Evolutionary conservation across 768 basidiomycete species (phyloP).

Genomic region (Holtermanniella nyarrowii): DNA sequence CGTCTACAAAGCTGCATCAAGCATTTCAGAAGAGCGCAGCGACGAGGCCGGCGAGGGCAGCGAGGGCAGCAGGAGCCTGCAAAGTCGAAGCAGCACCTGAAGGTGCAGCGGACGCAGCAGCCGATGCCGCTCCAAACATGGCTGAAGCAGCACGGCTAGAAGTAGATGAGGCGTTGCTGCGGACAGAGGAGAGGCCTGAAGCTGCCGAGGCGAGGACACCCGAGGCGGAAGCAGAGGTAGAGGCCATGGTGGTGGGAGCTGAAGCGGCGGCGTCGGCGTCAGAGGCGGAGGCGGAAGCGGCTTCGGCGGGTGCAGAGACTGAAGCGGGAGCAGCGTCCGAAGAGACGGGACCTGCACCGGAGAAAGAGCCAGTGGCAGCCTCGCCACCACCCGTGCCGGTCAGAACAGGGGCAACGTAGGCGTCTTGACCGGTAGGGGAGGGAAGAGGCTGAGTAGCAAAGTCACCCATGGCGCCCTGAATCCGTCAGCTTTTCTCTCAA

Average conservation of each 20-base stretch:
- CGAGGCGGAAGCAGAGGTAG: constrained; percentile 5
- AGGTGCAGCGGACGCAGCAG: not conserved
- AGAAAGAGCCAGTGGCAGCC: constrained; percentile 22
- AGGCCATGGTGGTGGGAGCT: constrained; percentile 2
- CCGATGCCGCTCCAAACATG: not conserved
- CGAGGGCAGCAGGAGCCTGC: not conserved
- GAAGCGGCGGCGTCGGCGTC: not conserved
- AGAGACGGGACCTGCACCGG: constrained; percentile 7
- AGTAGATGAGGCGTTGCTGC: constrained; percentile 4
- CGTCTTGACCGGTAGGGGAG: constrained; percentile 15
- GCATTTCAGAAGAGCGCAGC: not conserved
- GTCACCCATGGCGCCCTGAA: constrained; percentile 14
- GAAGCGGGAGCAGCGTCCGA: constrained; percentile 4
- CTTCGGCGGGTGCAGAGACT: not conserved
- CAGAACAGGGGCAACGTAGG: constrained; percentile 29
- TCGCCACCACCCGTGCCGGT: constrained; percentile 32
- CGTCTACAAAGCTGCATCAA: not conserved
- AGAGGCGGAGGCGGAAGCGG: constrained; percentile 1
- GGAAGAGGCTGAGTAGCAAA: constrained; percentile 26
- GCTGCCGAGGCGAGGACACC: constrained; percentile 5
- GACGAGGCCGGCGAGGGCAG: constrained; percentile 8
- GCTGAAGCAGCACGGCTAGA: not conserved
- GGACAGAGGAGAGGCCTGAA: constrained; percentile 5
- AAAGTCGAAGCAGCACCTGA: not conserved
- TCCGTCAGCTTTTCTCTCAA: too few relatives aligned